Evolutionary conservation across 140 eudicot genomes (phyloP).

Genomic region (Erigeron philadelphicus): DNA sequence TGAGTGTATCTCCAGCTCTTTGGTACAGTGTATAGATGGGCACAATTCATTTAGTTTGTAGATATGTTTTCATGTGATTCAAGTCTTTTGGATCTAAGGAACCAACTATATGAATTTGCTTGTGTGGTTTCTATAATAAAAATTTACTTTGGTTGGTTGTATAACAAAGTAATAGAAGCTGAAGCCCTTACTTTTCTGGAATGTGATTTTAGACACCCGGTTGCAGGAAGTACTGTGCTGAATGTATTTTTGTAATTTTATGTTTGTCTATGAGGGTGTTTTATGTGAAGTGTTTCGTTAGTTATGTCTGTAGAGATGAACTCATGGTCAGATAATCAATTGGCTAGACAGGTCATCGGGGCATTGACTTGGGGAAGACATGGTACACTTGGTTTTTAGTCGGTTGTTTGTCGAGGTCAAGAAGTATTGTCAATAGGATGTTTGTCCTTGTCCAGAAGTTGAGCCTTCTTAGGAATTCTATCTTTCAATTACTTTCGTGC

Average conservation of each 20-base stretch:
- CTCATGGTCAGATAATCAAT: too few species aligned
- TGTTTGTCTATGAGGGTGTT: not conserved
- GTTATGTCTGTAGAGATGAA: too few species aligned
- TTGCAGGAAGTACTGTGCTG: not conserved
- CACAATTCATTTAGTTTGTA: not conserved
- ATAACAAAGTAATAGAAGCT: not conserved
- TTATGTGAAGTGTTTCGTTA: too few species aligned
- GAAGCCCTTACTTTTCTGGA: not conserved
- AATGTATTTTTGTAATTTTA: not conserved
- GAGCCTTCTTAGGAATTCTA: not conserved
- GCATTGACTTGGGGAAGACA: too few species aligned
- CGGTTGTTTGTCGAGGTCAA: too few species aligned
- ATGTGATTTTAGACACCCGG: not conserved
- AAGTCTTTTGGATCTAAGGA: slow-evolving; percentile 1
- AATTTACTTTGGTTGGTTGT: not conserved
- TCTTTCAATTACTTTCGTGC: not conserved
- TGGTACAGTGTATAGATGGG: not conserved
- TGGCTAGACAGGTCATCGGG: too few species aligned
- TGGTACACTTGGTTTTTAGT: too few species aligned
- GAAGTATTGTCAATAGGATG: too few species aligned
- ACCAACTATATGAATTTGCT: not conserved
- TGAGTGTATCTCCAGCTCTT: not conserved
- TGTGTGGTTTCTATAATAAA: not conserved
- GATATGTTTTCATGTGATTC: not conserved
- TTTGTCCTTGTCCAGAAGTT: not conserved